Conservation (phyloP, 2,329 filamentous ascomycete species). For the Talaromyces sp. region DNA sequence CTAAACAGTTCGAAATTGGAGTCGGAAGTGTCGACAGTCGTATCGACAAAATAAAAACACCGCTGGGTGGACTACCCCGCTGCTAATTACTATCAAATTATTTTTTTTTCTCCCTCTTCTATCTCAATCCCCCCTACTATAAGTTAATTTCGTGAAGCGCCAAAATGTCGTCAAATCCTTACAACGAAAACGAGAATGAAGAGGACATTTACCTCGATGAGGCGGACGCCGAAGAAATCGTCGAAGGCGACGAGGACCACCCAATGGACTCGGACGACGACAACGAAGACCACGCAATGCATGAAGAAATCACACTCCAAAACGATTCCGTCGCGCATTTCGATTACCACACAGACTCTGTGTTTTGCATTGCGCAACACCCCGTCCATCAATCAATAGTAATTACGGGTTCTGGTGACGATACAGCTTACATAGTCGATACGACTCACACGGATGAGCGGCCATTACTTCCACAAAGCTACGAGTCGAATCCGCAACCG, state of each 20-base stretch:
- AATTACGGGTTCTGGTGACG: conserved; percentile 82
- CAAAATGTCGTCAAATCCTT: conserved; percentile 35
- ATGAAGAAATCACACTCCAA: conserved; percentile 61
- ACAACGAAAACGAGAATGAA: conserved; percentile 44
- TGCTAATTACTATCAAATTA: neutral
- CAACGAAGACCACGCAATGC: conserved; percentile 35
- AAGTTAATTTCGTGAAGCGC: neutral
- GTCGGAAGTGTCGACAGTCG: neutral
- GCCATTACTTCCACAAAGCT: conserved; percentile 73
- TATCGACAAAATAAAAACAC: neutral
- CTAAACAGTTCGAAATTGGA: neutral
- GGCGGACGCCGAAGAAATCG: conserved; percentile 75
- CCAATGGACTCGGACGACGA: conserved; percentile 70
- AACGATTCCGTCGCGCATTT: conserved; percentile 96
- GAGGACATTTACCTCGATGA: conserved; percentile 71
- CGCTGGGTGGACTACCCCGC: conserved; percentile 1
- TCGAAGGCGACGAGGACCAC: conserved; percentile 64
- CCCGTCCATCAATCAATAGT: conserved; percentile 73
- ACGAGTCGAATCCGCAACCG: conserved; percentile 63
- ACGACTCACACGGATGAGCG: conserved; percentile 56
- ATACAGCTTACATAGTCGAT: conserved; percentile 84
- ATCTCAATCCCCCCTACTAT: neutral
- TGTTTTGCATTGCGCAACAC: conserved; percentile 94
- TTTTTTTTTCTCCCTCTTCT: neutral
- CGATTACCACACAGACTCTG: conserved; percentile 81